Conservation (phyloP, 768 basidiomycete species). For the Cystobasidium tubakii region DNA sequence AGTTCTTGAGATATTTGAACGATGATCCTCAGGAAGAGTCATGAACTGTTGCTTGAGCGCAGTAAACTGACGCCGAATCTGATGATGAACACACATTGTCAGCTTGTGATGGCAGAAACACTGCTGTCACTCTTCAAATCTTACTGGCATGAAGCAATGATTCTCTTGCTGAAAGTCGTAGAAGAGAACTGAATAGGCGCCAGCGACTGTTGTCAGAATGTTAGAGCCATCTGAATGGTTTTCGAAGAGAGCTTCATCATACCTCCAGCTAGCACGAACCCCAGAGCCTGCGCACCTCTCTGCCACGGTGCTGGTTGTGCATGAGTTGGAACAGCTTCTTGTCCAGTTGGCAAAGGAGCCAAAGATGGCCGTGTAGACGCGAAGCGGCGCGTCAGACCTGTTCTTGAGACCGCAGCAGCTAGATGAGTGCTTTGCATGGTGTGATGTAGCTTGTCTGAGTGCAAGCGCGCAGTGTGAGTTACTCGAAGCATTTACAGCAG, state of each 20-base stretch:
- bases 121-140: not conserved
- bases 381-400: not conserved
- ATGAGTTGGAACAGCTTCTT: slow-evolving; percentile 3
- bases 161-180: slow-evolving; percentile 22
- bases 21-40: not conserved
- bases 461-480: no score
- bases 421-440: not conserved
- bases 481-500: no score
- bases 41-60: slow-evolving; percentile 3
- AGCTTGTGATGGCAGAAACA: no score
- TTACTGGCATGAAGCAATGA: slow-evolving; percentile 26
- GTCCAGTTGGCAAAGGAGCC: not conserved
- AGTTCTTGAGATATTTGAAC: not conserved
- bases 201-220: slow-evolving; percentile 7
- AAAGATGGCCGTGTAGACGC: not conserved
- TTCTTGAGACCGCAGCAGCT: not conserved
- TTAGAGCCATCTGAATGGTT: not conserved
- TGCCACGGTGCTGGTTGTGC: slow-evolving; percentile 13
- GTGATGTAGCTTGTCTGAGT: no score
- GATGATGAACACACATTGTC: not conserved
- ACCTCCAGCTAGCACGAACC: slow-evolving; percentile 17
- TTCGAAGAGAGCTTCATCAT: not conserved
- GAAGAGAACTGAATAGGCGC: slow-evolving; percentile 25
- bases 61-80: slow-evolving; percentile 10
- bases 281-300: slow-evolving; percentile 12